These are phyloP conservation scores for Xanthoconium separans DNA, from an alignment of 1,284 basidiomycete genomes.

Conservation along the genomic window DNA sequence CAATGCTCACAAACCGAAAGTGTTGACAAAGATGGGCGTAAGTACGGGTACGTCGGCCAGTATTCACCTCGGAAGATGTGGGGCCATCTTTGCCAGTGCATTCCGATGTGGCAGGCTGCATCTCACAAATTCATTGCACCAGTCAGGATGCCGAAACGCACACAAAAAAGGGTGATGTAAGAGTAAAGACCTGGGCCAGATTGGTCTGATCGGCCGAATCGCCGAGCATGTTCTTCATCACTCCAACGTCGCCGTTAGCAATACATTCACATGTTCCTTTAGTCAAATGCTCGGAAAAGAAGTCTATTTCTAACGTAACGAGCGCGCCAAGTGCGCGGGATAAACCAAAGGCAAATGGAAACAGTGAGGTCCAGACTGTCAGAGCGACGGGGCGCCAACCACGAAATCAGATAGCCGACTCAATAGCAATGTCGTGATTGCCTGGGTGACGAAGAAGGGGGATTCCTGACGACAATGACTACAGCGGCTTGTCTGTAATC, in stretches of 20 bases:
- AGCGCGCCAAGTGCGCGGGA: conserved; percentile 65
- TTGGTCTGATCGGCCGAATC: conserved; percentile 47
- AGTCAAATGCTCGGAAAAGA: not conserved
- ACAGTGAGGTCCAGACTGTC: conserved; percentile 60
- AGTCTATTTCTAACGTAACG: conserved; percentile 33
- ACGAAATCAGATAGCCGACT: conserved; percentile 68
- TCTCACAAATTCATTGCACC: not conserved
- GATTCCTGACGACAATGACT: conserved; percentile 45
- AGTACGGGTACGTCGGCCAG: no score
- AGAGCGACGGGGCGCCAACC: conserved; percentile 74
- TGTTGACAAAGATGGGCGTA: no score
- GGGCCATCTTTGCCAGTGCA: conserved; percentile 47
- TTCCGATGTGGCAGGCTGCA: conserved; percentile 42
- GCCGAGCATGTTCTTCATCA: conserved; percentile 41
- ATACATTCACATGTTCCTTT: conserved; percentile 29
- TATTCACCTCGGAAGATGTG: no score
- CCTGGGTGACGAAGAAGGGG: conserved; percentile 69
- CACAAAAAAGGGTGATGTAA: not conserved
- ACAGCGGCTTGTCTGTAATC: not conserved
- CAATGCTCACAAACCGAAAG: no score
- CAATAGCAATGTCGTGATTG: conserved; percentile 70
- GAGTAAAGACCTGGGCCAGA: conserved; percentile 24
- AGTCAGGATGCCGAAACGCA: not conserved
- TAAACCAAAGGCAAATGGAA: conserved; percentile 74
- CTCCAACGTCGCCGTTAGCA: conserved; percentile 38